Evolutionary conservation across 179 eudicot species (phyloP), one percentile per base, ranked within the genome.

Genomic region (Vitellaria paradoxa): DNA sequence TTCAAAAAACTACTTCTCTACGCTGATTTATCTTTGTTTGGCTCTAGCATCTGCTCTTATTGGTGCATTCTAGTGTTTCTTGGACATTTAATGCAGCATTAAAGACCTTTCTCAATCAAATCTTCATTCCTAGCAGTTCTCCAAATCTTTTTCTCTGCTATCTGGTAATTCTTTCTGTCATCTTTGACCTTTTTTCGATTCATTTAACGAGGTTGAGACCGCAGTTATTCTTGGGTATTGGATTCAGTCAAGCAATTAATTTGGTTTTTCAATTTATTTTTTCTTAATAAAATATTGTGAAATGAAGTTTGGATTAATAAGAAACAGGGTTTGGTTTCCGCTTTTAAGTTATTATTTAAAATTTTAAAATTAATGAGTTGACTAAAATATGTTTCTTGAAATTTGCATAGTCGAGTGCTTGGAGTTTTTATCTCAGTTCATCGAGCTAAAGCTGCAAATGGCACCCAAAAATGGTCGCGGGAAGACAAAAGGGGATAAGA

Each of bases 391-490:
- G 9, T 72, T 63, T 74, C 7, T 9, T 73, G 65, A 21, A 57
- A 60, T 9, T 52, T 59, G 5, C n/a, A 11, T 30, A 46, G 59
- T 15, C 13, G 68, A 61, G 70, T 18, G 61, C 49, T 75, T 64
- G 50, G 21, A 37, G 17, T 12, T 12, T 62, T 24, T 10, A 13
- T 63, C 42, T 59, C 42, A 60, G 69, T 11, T 65, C 37, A 64
- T 61, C 46, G 55, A 66, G 61, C 74, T 46, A 1, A 60, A 77
- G 60, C 61, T 20, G 70, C 42, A 68, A 82, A 94, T 94, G 98
- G 98, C 98, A 70, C 97, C 94, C 13, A 94, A 94, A 83, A 89
- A 83, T 84, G 91, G 93, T 60, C 93, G 90, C 69, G 98, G 98
- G 74, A 94, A 91, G 87, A 78, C 85, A 52, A 94, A 91, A 78